A percentile compares a stretch with the other conserved stretches of the same genome.
phyloP scores from a whole-genome alignment of 169 alveolate species.

The Theileria orientalis region DNA sequence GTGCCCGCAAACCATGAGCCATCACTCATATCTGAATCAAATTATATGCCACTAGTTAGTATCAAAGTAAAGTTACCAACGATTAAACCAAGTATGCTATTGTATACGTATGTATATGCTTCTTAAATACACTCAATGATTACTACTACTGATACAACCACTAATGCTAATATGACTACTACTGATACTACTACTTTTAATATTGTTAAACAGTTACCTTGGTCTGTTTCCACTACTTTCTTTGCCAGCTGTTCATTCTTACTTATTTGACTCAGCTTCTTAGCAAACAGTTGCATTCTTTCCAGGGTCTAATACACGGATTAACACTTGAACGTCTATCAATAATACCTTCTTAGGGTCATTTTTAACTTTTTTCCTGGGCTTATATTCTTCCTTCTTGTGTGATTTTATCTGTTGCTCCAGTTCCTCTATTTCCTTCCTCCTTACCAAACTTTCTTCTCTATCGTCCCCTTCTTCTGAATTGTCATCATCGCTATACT shows the following conservation, averaged over 20 bases:
- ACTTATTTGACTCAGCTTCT: conserved; percentile 42
- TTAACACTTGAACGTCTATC: not conserved
- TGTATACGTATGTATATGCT: no score
- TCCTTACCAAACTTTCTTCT: not conserved
- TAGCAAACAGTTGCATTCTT: conserved; percentile 36
- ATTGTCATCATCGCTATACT: conserved; percentile 14
- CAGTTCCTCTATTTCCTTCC: conserved; percentile 40
- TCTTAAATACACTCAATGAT: no score
- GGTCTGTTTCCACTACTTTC: conserved; percentile 47
- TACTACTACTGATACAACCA: no score
- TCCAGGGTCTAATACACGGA: conserved; percentile 29
- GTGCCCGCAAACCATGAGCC: conserved; percentile 68
- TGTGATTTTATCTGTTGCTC: conserved; percentile 13
- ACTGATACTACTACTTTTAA: no score
- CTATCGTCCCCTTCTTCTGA: no score
- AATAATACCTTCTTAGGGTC: conserved; percentile 3
- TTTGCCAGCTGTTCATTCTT: conserved; percentile 20
- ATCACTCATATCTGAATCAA: conserved; percentile 50
- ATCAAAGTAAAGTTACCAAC: not conserved
- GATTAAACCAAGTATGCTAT: no score
- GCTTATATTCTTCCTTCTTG: not conserved
- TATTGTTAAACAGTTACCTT: conserved; percentile 38
- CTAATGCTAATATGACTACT: no score
- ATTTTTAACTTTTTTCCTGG: not conserved
- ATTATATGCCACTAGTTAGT: no score